Base-by-base conservation (phyloP, 148 eudicot genomes). In the Rhododendron williamsianum region DNA sequence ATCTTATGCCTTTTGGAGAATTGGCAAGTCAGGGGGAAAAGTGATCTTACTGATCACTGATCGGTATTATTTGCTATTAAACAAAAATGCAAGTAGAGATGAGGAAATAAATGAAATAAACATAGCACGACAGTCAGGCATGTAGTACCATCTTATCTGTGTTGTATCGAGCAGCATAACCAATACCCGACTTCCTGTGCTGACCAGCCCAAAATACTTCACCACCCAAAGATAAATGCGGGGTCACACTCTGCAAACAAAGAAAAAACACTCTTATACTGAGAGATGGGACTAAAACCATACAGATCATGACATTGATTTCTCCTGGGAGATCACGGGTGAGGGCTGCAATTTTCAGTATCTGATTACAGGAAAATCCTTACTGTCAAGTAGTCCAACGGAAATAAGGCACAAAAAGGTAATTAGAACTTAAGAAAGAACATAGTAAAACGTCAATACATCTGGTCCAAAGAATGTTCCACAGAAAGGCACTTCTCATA, bases 121-220 rank as follows among this genome's bases (percentile, higher is more conserved):
- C 8, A 56, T 41, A 74, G 60, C 46, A 76, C 12, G 21, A 3
- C 21, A 46, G 35, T 46, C 52, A 60, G 84, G 58, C 18, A 30
- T 80, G 83, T 81, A 23, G n/a, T 93, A 96, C 98, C 98, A 84
- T 89, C 88, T 96, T 95, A 84, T 96, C 96, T 21, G 91, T 91
- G 92, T 80, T 92, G 89, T 95, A 96, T 76, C 99, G 97, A 65
- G 96, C 98, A 88, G 97, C 97, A 91, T 93, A 96, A 63, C 98
- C 98, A 86, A 93, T 78, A 71, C 98, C 98, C 81, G 99, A 96
- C 86, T 96, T 95, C 51, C 99, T 87, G 85, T 93, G 98, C 85
- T 96, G 96, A 87, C 98, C 99, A 84, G 96, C 89, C 96, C 97
- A 96, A 88, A 94, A 95, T 52, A 96, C 92, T 94, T 96, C 99